These are phyloP conservation scores for Mucor indicus DNA, from an alignment of 371 early-diverging fungal genomes.

Conservation along the genomic window DNA sequence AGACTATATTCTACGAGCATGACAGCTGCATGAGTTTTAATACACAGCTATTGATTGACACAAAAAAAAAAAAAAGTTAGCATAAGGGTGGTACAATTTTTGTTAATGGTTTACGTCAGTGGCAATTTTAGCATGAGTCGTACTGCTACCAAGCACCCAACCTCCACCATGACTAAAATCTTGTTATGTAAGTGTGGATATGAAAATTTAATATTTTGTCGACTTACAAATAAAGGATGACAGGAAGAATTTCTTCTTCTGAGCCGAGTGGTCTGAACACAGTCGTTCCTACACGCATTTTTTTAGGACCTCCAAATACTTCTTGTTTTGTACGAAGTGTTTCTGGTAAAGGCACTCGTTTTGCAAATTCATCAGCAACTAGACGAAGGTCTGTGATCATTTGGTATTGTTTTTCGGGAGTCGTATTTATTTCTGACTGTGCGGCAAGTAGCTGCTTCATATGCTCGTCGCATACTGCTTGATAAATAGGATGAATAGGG, in stretches of 20 bases:
- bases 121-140: slow-evolving; percentile 9
- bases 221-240: slow-evolving; percentile 9
- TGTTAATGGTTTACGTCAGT: slow-evolving; percentile 4
- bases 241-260: slow-evolving; percentile 11
- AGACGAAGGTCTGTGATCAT: slow-evolving; percentile 8
- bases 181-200: not conserved
- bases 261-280: slow-evolving; percentile 12
- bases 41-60: slow-evolving; percentile 12
- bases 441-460: slow-evolving; percentile 3
- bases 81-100: not conserved
- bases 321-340: slow-evolving; percentile 3
- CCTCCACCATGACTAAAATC: slow-evolving; percentile 14
- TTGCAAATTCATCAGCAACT: slow-evolving; percentile 6
- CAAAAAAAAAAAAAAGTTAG: not conserved
- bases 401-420: slow-evolving; percentile 10
- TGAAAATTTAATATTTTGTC: not conserved
- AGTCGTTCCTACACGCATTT: slow-evolving; percentile 5
- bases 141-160: slow-evolving; percentile 8
- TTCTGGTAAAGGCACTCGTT: slow-evolving; percentile 1
- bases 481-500: slow-evolving; percentile 17
- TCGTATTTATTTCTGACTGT: not conserved
- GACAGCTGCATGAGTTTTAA: slow-evolving; percentile 7
- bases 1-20: slow-evolving; percentile 18
- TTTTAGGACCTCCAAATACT: slow-evolving; percentile 1
- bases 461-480: slow-evolving; percentile 10